Percentiles rank a stretch among this genome's conserved stretches.
Conservation (phyloP, 2,329 filamentous ascomycete genomes). For the Botrytis medusae region DNA sequence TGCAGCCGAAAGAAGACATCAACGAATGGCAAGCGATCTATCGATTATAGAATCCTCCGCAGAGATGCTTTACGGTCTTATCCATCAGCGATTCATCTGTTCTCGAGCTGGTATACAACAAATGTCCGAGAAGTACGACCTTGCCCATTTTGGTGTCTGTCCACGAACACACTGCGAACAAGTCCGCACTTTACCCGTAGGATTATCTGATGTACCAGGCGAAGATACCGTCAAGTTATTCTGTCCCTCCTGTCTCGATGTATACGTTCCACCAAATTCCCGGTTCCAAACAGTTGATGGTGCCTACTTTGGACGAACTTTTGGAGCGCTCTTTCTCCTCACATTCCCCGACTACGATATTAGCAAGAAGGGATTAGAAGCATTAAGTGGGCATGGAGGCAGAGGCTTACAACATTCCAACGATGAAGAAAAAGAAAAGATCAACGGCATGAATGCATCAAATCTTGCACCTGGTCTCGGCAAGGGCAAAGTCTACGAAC, state of each 20-base stretch:
- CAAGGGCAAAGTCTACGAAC: slow-evolving; percentile 81
- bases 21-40: slow-evolving; percentile 86
- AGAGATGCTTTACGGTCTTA: slow-evolving; percentile 97
- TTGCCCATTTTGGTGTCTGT: slow-evolving; percentile 93
- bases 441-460: slow-evolving; percentile 83
- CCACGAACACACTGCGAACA: slow-evolving; percentile 92
- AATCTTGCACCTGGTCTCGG: slow-evolving; percentile 91
- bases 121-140: slow-evolving; percentile 99
- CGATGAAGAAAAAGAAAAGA: slow-evolving; percentile 47
- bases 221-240: slow-evolving; percentile 98
- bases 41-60: slow-evolving; percentile 96
- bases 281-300: slow-evolving; percentile 97
- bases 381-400: slow-evolving; percentile 45
- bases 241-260: slow-evolving; percentile 93
- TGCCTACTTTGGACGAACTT: slow-evolving; percentile 97
- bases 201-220: slow-evolving; percentile 89
- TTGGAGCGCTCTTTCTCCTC: slow-evolving; percentile 95
- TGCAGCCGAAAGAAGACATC: slow-evolving; percentile 68
- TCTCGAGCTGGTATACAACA: slow-evolving; percentile 95
- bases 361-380: slow-evolving; percentile 65
- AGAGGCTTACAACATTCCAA: slow-evolving; percentile 46
- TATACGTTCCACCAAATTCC: slow-evolving; percentile 96
- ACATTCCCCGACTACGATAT: slow-evolving; percentile 97
- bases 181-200: slow-evolving; percentile 87
- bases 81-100: slow-evolving; percentile 98